phyloP scores from a whole-genome alignment of 257 asterid species.

The Solanum raphanifolium region DNA sequence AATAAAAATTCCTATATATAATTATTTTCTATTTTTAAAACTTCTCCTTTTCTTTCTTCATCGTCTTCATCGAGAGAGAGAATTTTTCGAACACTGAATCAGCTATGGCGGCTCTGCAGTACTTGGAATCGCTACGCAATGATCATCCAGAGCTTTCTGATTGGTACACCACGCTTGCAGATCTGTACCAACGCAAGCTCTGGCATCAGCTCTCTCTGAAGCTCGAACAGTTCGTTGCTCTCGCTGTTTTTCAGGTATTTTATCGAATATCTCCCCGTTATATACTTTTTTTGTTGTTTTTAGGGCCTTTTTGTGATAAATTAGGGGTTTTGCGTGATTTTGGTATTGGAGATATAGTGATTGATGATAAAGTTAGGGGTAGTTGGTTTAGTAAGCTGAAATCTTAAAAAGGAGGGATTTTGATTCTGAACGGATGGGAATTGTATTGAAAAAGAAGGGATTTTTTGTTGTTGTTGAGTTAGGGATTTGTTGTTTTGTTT shows the following conservation, averaged over 20 bases:
- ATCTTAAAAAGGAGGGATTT: not conserved
- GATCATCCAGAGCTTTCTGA: constrained; percentile 87
- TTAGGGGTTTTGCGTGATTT: not conserved
- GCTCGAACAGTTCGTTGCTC: constrained; percentile 96
- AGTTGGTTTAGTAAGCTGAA: not conserved
- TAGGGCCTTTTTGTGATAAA: not conserved
- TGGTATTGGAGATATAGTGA: not conserved
- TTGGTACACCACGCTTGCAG: constrained; percentile 76
- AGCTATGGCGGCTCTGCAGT: constrained; percentile 80
- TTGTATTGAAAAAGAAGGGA: not conserved
- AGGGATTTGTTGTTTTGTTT: not conserved
- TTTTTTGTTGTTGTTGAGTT: not conserved
- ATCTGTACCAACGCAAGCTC: constrained; percentile 94
- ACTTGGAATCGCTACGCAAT: constrained; percentile 54
- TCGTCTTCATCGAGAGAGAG: not conserved
- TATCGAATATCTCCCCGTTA: not conserved
- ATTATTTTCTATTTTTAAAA: not conserved
- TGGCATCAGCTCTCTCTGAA: constrained; percentile 96
- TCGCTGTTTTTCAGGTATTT: constrained; percentile 72
- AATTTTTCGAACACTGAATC: not conserved
- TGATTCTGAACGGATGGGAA: not conserved
- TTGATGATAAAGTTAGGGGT: not conserved
- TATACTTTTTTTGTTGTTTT: not conserved
- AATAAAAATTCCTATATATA: not conserved
- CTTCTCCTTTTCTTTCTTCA: not conserved